phyloP scores from a whole-genome alignment of 108 stramenopile genomes.

The Pseudonitzschia multiseries region DNA sequence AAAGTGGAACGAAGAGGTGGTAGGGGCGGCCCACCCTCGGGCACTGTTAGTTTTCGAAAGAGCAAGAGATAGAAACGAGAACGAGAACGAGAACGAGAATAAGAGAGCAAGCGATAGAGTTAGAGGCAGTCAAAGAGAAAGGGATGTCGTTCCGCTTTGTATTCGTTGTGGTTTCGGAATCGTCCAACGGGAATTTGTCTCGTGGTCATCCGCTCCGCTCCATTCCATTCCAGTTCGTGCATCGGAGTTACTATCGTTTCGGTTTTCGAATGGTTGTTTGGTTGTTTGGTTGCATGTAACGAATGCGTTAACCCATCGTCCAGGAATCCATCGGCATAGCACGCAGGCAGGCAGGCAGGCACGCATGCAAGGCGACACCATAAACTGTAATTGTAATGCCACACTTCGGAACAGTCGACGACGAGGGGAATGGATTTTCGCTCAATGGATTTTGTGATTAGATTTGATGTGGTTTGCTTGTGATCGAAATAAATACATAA shows the following conservation, averaged over 20 bases:
- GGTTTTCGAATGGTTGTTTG: too few species aligned
- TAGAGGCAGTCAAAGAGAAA: background rate
- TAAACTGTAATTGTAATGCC: background rate
- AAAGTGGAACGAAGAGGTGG: constrained; percentile 52
- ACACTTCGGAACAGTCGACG: background rate
- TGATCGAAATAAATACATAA: background rate
- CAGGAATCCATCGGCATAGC: too few species aligned
- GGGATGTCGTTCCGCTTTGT: background rate
- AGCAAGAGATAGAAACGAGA: background rate
- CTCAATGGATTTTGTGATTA: background rate
- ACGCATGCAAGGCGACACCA: background rate
- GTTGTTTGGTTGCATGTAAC: too few species aligned
- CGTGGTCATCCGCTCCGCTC: too few species aligned
- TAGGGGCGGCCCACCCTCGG: constrained; percentile 8
- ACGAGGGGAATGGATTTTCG: background rate
- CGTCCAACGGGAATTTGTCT: too few species aligned
- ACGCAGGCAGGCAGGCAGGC: too few species aligned
- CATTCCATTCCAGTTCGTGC: too few species aligned
- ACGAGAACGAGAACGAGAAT: too few species aligned
- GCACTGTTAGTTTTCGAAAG: constrained; percentile 6
- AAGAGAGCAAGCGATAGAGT: background rate
- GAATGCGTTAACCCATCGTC: too few species aligned
- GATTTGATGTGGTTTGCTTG: background rate
- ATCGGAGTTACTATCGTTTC: too few species aligned
- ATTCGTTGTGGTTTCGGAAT: too few species aligned